phyloP scores from a whole-genome alignment of 2,329 filamentous ascomycete genomes.

The Apiospora koreana region DNA sequence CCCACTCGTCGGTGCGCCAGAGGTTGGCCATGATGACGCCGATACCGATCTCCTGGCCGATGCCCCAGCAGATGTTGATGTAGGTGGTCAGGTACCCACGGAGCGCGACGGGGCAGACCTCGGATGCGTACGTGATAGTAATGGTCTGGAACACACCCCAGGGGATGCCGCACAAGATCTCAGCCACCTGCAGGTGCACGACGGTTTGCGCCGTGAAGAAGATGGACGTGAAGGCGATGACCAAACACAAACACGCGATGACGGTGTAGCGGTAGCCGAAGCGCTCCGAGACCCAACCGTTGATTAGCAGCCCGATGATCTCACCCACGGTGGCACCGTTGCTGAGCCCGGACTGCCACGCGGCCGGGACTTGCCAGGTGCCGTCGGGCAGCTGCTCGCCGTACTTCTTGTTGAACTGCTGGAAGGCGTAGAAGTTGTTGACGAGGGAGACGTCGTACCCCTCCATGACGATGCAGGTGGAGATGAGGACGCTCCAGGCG shows the following conservation, averaged over 20 bases:
- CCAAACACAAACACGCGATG: slow-evolving; percentile 54
- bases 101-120: slow-evolving; percentile 72
- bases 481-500: slow-evolving; percentile 80
- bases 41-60: slow-evolving; percentile 74
- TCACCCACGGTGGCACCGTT: slow-evolving; percentile 55
- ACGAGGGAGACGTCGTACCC: slow-evolving; percentile 82
- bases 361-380: slow-evolving; percentile 56
- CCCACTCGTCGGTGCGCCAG: slow-evolving; percentile 65
- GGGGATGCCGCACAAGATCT: slow-evolving; percentile 64
- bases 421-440: slow-evolving; percentile 73
- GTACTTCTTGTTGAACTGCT: slow-evolving; percentile 60
- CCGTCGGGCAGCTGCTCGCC: slow-evolving; percentile 48
- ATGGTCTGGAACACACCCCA: slow-evolving; percentile 62
- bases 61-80: slow-evolving; percentile 76
- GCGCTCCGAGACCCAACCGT: slow-evolving; percentile 66
- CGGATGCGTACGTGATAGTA: slow-evolving; percentile 67
- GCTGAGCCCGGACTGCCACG: slow-evolving; percentile 64
- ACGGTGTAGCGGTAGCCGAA: slow-evolving; percentile 69
- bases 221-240: slow-evolving; percentile 61
- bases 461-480: slow-evolving; percentile 91
- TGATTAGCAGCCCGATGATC: slow-evolving; percentile 66
- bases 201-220: slow-evolving; percentile 67
- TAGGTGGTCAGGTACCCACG: slow-evolving; percentile 71
- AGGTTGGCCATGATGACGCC: slow-evolving; percentile 73
- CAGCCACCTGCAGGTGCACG: slow-evolving; percentile 58